Conservation (phyloP, 306 rosid species). For the Ormosia semicastrata region DNA sequence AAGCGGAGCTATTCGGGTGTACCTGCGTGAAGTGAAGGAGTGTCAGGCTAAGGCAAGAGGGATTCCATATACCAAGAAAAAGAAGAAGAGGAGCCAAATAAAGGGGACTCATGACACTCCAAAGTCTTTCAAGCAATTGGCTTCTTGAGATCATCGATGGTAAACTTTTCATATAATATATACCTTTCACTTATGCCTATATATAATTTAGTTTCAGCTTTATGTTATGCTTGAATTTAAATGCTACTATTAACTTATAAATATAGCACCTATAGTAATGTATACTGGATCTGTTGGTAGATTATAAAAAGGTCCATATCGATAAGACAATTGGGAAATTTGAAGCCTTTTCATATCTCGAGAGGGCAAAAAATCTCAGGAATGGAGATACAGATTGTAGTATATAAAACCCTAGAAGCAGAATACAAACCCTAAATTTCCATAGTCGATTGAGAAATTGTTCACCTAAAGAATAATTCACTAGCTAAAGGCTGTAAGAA, state of each 20-base stretch:
- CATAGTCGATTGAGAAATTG: not conserved
- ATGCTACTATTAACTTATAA: not conserved
- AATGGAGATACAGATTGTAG: not conserved
- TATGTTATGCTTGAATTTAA: not conserved
- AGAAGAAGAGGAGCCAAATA: slow-evolving; percentile 66
- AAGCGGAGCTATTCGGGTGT: slow-evolving; percentile 73
- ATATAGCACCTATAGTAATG: not conserved
- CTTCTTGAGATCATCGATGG: slow-evolving; percentile 46
- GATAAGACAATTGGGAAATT: not conserved
- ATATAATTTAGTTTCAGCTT: not conserved
- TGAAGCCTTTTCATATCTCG: not conserved
- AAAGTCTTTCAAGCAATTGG: slow-evolving; percentile 64
- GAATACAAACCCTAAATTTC: slow-evolving; percentile 56
- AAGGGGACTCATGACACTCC: slow-evolving; percentile 44
- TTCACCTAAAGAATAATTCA: slow-evolving; percentile 1
- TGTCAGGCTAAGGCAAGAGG: slow-evolving; percentile 88
- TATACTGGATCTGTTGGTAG: not conserved
- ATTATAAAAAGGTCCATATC: not conserved
- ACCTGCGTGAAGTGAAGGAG: slow-evolving; percentile 84
- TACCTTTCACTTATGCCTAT: not conserved
- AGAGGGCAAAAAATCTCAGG: not conserved
- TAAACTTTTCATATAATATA: slow-evolving; percentile 31
- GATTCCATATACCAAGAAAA: slow-evolving; percentile 79
- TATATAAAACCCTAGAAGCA: slow-evolving; percentile 45
- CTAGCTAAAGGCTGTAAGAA: slow-evolving; percentile 2